Percentiles rank a stretch among this genome's conserved stretches.
Evolutionary conservation across 2,329 filamentous ascomycete species (phyloP).

Genomic region (Biscogniauxia marginata): DNA sequence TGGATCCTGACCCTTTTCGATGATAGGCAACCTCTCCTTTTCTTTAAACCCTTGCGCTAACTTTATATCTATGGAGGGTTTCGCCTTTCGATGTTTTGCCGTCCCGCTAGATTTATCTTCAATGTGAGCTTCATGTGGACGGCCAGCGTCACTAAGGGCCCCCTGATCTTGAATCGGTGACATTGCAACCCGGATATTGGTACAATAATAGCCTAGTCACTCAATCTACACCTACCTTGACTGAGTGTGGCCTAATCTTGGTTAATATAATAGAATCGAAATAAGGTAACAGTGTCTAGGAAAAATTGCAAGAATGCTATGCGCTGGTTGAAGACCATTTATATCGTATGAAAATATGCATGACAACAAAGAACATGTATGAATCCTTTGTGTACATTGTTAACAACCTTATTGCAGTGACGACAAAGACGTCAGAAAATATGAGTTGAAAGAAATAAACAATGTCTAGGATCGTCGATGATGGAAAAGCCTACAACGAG

Average conservation of each 20-base stretch:
- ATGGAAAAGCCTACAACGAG: neutral
- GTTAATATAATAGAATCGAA: too few relatives aligned
- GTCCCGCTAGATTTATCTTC: neutral
- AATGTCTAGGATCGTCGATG: neutral
- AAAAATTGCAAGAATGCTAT: neutral
- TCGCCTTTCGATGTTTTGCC: neutral
- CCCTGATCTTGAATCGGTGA: neutral
- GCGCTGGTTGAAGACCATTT: neutral
- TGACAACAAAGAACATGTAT: neutral
- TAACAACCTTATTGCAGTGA: neutral
- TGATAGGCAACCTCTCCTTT: constrained; percentile 4
- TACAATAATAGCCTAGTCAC: too few relatives aligned
- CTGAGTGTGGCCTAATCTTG: too few relatives aligned
- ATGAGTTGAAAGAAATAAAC: neutral
- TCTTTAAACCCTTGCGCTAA: constrained; percentile 8
- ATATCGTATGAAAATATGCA: neutral
- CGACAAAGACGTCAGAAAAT: neutral
- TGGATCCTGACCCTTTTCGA: neutral
- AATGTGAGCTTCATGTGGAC: neutral
- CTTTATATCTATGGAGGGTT: constrained; percentile 9
- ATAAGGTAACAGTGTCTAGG: too few relatives aligned
- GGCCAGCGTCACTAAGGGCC: neutral
- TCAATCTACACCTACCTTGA: too few relatives aligned
- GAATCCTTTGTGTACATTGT: neutral
- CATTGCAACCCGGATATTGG: too few relatives aligned